Evolutionary conservation across 2,329 filamentous ascomycete species (phyloP).

Genomic region (Trichoderma semiorbis): DNA sequence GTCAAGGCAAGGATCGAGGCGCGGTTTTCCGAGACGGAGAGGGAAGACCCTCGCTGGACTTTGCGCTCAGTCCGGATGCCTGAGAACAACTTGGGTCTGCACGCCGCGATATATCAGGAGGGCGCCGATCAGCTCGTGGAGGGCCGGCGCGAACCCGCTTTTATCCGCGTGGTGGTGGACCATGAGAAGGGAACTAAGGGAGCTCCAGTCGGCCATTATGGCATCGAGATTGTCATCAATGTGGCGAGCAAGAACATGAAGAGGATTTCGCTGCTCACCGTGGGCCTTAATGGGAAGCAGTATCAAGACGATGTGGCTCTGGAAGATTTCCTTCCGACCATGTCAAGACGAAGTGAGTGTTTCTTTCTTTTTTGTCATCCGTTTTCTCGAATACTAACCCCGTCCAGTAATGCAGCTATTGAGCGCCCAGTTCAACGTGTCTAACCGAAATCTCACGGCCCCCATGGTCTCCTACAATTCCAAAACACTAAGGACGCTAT

Average conservation of each 20-base stretch:
- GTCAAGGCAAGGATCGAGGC: slow-evolving; percentile 82
- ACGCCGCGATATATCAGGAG: slow-evolving; percentile 71
- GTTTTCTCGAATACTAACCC: slow-evolving; percentile 32
- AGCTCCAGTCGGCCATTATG: slow-evolving; percentile 62
- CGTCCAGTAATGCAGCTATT: slow-evolving; percentile 67
- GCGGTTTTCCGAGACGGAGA: slow-evolving; percentile 77
- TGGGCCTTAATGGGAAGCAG: slow-evolving; percentile 66
- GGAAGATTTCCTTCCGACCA: slow-evolving; percentile 69
- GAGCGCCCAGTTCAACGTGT: slow-evolving; percentile 64
- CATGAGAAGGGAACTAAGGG: slow-evolving; percentile 63
- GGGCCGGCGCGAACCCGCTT: slow-evolving; percentile 64
- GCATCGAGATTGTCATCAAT: slow-evolving; percentile 68
- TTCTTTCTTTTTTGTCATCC: not conserved
- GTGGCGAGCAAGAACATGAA: slow-evolving; percentile 53
- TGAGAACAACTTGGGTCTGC: slow-evolving; percentile 57
- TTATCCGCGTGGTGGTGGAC: slow-evolving; percentile 71
- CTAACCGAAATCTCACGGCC: slow-evolving; percentile 61
- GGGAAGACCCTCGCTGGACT: slow-evolving; percentile 77
- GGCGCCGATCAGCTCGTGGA: slow-evolving; percentile 59
- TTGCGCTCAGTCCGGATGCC: slow-evolving; percentile 65
- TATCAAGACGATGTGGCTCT: slow-evolving; percentile 70
- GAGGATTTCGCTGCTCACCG: slow-evolving; percentile 48
- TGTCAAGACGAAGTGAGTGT: slow-evolving; percentile 67
- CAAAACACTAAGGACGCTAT: slow-evolving; percentile 69
- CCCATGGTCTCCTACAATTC: slow-evolving; percentile 74